Evolutionary conservation across 495 filamentous ascomycete species (phyloP).

Genomic region (Alectoria sarmentosa): DNA sequence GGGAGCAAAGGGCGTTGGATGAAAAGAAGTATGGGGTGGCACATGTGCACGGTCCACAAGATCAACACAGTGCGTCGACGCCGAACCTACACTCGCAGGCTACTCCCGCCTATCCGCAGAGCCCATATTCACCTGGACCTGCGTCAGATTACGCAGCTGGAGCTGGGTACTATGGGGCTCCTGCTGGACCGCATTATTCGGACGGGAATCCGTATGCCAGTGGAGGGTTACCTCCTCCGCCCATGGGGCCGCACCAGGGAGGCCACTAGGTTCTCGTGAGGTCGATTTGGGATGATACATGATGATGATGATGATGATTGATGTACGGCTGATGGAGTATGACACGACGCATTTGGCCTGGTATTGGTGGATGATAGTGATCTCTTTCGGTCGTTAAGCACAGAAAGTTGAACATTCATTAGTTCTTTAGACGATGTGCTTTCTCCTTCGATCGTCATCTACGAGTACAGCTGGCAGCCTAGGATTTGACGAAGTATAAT

Average conservation of each 20-base stretch:
- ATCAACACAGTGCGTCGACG: slow-evolving; percentile 6
- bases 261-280: not conserved
- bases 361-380: not conserved
- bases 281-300: not conserved
- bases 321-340: not conserved
- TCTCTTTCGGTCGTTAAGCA: not conserved
- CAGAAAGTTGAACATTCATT: not conserved
- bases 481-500: not conserved
- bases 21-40: slow-evolving; percentile 1
- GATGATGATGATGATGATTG: not conserved
- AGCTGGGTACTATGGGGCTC: slow-evolving; percentile 24
- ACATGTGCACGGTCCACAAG: not conserved
- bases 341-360: not conserved
- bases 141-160: slow-evolving; percentile 9
- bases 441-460: not conserved
- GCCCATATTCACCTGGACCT: not conserved
- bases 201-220: slow-evolving; percentile 20
- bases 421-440: not conserved
- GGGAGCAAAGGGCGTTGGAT: slow-evolving; percentile 15
- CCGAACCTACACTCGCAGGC: slow-evolving; percentile 8
- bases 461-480: not conserved
- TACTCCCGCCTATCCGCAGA: not conserved
- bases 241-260: slow-evolving; percentile 17
- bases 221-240: slow-evolving; percentile 19
- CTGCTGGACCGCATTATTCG: slow-evolving; percentile 17